Conservation (phyloP, 495 filamentous ascomycete species). For the Evernia prunastri region DNA sequence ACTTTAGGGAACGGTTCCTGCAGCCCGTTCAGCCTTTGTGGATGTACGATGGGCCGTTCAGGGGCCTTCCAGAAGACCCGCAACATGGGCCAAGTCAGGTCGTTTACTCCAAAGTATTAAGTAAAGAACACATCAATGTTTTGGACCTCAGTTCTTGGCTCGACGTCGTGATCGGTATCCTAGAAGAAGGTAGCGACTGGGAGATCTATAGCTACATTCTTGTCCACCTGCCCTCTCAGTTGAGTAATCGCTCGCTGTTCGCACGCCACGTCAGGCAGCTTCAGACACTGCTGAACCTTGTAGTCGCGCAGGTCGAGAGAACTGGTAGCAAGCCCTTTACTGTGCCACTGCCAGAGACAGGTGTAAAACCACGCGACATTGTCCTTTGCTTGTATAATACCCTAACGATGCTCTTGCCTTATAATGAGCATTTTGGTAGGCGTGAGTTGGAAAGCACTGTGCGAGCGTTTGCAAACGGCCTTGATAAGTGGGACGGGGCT, state of each 20-base stretch:
- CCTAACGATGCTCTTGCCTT: constrained; percentile 78
- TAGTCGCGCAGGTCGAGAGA: constrained; percentile 74
- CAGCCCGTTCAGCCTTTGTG: constrained; percentile 48
- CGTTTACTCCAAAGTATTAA: constrained; percentile 32
- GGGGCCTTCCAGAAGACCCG: constrained; percentile 49
- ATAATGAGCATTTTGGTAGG: constrained; percentile 77
- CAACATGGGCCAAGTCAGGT: constrained; percentile 41
- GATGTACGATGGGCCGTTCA: constrained; percentile 43
- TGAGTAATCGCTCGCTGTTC: constrained; percentile 87
- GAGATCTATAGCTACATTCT: constrained; percentile 89
- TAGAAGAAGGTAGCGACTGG: constrained; percentile 81
- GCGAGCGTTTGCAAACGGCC: constrained; percentile 70
- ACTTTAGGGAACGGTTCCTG: constrained; percentile 25
- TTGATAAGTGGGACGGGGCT: constrained; percentile 73
- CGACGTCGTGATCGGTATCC: constrained; percentile 61
- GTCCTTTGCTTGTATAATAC: constrained; percentile 80
- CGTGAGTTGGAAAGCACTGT: constrained; percentile 85
- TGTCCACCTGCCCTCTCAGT: constrained; percentile 77
- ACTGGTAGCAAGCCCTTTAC: constrained; percentile 47
- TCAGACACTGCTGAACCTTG: constrained; percentile 62
- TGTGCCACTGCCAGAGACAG: constrained; percentile 62
- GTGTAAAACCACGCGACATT: constrained; percentile 81
- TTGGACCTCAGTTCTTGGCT: constrained; percentile 71
- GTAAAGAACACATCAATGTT: constrained; percentile 29
- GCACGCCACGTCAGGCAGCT: constrained; percentile 61